These are phyloP conservation scores for Lentinus brumalis DNA, from an alignment of 768 basidiomycete genomes.

Conservation along the genomic window DNA sequence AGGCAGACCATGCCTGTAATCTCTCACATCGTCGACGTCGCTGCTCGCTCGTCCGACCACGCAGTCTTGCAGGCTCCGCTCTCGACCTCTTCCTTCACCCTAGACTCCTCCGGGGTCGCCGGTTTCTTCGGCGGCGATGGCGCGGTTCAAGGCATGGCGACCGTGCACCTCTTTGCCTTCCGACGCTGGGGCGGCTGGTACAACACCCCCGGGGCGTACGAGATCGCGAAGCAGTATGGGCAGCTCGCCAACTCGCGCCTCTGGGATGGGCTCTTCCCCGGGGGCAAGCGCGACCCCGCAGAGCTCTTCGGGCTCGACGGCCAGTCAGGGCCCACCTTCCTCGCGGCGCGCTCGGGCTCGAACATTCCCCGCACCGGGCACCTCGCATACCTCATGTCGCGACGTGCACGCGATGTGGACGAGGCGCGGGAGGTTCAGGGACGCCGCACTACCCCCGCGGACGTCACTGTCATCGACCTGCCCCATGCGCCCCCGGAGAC, in stretches of 20 bases:
- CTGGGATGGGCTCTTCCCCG: conserved; percentile 20
- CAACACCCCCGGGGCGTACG: conserved; percentile 18
- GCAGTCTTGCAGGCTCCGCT: not conserved
- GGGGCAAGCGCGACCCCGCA: conserved; percentile 11
- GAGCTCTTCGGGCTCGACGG: conserved; percentile 19
- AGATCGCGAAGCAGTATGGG: conserved; percentile 20
- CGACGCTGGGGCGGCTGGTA: conserved; percentile 20
- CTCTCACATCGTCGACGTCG: not conserved
- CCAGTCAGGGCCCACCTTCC: conserved; percentile 8
- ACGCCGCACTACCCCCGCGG: conserved; percentile 4
- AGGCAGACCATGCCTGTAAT: not conserved
- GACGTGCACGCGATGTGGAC: not conserved
- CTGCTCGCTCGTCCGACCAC: not conserved
- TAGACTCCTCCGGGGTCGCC: conserved; percentile 15
- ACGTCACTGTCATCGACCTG: conserved; percentile 7
- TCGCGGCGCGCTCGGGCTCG: conserved; percentile 14
- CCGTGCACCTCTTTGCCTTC: conserved; percentile 13
- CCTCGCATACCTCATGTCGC: conserved; percentile 16
- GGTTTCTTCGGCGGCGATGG: conserved; percentile 21
- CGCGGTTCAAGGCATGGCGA: conserved; percentile 16
- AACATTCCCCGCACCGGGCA: conserved; percentile 5
- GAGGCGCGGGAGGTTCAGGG: not conserved
- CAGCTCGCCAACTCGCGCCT: conserved; percentile 16
- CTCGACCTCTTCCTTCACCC: conserved; percentile 3
- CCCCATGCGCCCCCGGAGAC: not conserved